Percentiles rank a stretch among this genome's conserved stretches.
phyloP scores from a whole-genome alignment of 2,329 filamentous ascomycete species.

The Whalleya microplaca region DNA sequence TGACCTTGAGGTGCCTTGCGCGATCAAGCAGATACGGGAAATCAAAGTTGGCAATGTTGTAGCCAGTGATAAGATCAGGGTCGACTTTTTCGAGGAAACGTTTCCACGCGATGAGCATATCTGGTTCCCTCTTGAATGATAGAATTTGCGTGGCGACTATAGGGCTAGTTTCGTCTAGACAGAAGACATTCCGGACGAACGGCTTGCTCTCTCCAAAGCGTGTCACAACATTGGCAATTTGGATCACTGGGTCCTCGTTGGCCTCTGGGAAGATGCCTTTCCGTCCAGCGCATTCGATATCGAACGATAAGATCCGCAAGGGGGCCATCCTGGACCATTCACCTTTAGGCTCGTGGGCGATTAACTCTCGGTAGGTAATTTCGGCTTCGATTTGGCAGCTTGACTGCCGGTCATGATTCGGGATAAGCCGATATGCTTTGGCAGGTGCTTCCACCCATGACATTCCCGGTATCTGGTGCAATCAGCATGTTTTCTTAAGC shows the following conservation, averaged over 20 bases:
- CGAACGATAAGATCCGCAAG: slow-evolving; percentile 88
- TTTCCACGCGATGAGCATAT: slow-evolving; percentile 92
- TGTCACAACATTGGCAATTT: slow-evolving; percentile 96
- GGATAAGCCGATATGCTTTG: slow-evolving; percentile 72
- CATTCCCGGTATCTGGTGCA: slow-evolving; percentile 79
- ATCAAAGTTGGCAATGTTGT: slow-evolving; percentile 99
- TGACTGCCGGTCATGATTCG: slow-evolving; percentile 71
- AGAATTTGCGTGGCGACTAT: slow-evolving; percentile 96
- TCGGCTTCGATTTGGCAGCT: slow-evolving; percentile 96
- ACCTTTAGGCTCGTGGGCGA: slow-evolving; percentile 85
- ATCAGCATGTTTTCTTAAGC: slow-evolving; percentile 20
- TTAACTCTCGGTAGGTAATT: slow-evolving; percentile 79
- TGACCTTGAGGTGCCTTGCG: slow-evolving; percentile 80
- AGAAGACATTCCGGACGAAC: slow-evolving; percentile 96
- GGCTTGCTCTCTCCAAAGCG: slow-evolving; percentile 94
- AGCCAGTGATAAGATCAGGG: slow-evolving; percentile 96
- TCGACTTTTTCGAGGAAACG: slow-evolving; percentile 89
- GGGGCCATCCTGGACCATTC: slow-evolving; percentile 99
- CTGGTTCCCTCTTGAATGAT: slow-evolving; percentile 77
- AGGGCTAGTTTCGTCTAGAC: slow-evolving; percentile 84
- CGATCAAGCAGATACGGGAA: slow-evolving; percentile 94
- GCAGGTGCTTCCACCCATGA: slow-evolving; percentile 91
- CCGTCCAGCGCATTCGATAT: slow-evolving; percentile 97
- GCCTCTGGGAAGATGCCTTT: slow-evolving; percentile 98
- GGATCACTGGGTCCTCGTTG: slow-evolving; percentile 89